Percentiles rank a stretch among this genome's conserved stretches.
phyloP scores from a whole-genome alignment of 208 protist genomes.

The Leishmania martiniquensis region DNA sequence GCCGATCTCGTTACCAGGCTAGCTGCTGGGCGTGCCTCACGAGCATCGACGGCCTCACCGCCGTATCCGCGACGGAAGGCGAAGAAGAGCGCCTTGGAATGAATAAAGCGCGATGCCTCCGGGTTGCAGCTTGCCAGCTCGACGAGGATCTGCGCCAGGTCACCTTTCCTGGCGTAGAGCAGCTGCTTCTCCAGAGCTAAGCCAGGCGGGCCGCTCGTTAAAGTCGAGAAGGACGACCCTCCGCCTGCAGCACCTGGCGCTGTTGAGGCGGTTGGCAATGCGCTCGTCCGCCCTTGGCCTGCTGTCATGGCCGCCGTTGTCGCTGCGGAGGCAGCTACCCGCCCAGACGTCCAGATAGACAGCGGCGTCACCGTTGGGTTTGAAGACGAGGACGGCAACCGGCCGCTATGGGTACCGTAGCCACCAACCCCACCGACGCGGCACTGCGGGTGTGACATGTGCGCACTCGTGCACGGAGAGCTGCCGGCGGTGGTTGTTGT shows the following conservation, averaged over 20 bases:
- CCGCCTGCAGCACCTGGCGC: neutral
- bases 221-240: neutral
- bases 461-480: constrained; percentile 3
- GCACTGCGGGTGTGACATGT: constrained; percentile 18
- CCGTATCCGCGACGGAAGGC: constrained; percentile 44
- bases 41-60: neutral
- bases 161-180: constrained; percentile 50
- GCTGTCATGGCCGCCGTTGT: neutral
- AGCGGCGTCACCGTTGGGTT: neutral
- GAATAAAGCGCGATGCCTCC: constrained; percentile 69
- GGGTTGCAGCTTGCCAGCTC: constrained; percentile 69
- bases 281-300: neutral
- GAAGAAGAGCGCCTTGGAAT: constrained; percentile 69
- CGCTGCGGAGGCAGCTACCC: neutral
- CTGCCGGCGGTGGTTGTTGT: neutral
- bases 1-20: neutral
- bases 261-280: neutral
- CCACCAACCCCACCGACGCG: neutral
- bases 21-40: neutral
- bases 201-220: constrained; percentile 16
- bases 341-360: neutral
- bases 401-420: constrained; percentile 2
- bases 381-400: neutral
- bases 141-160: constrained; percentile 74
- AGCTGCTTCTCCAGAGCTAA: constrained; percentile 62